These are phyloP conservation scores for Pyrenophora teres DNA, from an alignment of 2,329 filamentous ascomycete species.

Conservation along the genomic window DNA sequence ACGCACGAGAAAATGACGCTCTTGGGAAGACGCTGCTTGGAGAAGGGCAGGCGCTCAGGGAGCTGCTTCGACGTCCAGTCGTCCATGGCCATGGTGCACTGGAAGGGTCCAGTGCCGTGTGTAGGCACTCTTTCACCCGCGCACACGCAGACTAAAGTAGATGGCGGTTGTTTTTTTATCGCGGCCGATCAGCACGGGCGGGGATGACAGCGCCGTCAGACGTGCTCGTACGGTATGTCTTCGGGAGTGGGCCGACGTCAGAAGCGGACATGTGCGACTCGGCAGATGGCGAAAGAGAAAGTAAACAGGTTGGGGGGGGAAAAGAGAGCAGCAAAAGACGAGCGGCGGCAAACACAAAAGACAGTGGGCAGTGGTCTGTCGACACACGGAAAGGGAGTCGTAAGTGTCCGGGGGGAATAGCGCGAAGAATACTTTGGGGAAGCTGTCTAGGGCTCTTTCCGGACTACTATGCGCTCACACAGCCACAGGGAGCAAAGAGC, in stretches of 20 bases:
- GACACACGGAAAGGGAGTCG: conserved; percentile 9
- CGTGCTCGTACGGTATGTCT: conserved; percentile 1
- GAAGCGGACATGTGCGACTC: conserved; percentile 35
- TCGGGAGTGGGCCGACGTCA: conserved; percentile 20
- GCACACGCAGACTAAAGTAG: conserved; percentile 1
- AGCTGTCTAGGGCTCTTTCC: conserved; percentile 7
- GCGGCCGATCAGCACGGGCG: conserved; percentile 4
- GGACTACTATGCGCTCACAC: conserved; percentile 8
- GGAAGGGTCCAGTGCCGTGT: conserved; percentile 22
- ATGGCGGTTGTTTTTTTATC: conserved; percentile 1
- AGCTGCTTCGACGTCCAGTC: conserved; percentile 45
- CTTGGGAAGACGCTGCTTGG: conserved; percentile 57
- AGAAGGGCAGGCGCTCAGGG: conserved; percentile 57
- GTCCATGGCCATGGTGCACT: conserved; percentile 43
- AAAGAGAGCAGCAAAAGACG: conserved; percentile 4
- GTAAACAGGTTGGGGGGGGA: conserved; percentile 21
- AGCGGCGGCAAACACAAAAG: conserved; percentile 10
- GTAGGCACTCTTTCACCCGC: conserved; percentile 9
- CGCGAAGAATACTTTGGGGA: conserved; percentile 12
- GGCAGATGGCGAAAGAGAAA: conserved; percentile 30
- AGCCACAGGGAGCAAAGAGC: conserved; percentile 20
- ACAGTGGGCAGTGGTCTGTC: conserved; percentile 2
- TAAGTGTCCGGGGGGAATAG: conserved; percentile 8
- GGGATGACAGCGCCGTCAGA: conserved; percentile 11
- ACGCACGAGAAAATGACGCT: conserved; percentile 59